A percentile compares a stretch with the other conserved stretches of the same genome.
Evolutionary conservation across 164 flowering plant genomes (phyloP).

Genomic region (grape (Vitis vinifera)): ASM3070453v1 NC_081822.1:7527501-7528000

Average conservation of each 20-base stretch:
- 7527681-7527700: constrained; percentile 93
- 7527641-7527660: constrained; percentile 80
- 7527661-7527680: constrained; percentile 93
- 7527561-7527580: not conserved
- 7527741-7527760: constrained; percentile 90
- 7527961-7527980: constrained; percentile 88
- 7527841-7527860: not conserved
- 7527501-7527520: constrained; percentile 76
- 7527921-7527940: constrained; percentile 88
- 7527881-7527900: constrained; percentile 27
- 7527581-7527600: not conserved
- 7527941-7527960: constrained; percentile 71
- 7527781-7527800: constrained; percentile 91
- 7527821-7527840: not conserved
- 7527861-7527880: not conserved
- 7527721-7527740: constrained; percentile 88
- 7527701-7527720: constrained; percentile 93
- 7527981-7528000: constrained; percentile 66
- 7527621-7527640: constrained; percentile 2
- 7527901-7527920: constrained; percentile 92
- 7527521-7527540: constrained; percentile 31
- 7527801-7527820: constrained; percentile 56
- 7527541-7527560: not conserved
- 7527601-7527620: not conserved
- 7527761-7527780: constrained; percentile 96